Percentiles rank a stretch among this genome's conserved stretches.
Conservation (phyloP, 345 rosid species). For the Citrus trifoliata region DNA sequence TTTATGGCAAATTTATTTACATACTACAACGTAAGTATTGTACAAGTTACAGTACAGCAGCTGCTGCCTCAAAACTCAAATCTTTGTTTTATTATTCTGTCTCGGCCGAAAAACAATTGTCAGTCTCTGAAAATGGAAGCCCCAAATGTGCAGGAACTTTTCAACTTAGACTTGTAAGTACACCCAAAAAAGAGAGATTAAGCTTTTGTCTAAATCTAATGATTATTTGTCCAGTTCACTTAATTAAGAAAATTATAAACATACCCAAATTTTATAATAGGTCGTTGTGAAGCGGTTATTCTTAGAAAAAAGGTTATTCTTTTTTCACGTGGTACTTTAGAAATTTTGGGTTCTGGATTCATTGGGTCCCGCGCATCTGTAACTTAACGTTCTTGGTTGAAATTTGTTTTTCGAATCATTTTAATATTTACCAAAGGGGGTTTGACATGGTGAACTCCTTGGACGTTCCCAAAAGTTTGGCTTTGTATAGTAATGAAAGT, state of each 20-base stretch:
- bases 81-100: not conserved
- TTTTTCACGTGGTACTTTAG: not conserved
- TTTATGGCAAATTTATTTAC: not conserved
- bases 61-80: not conserved
- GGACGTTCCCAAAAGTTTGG: no score
- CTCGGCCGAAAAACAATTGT: not conserved
- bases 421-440: no score
- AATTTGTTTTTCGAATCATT: no score
- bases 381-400: no score
- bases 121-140: not conserved
- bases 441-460: no score
- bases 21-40: not conserved
- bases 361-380: not conserved
- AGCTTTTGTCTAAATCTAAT: not conserved
- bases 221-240: not conserved
- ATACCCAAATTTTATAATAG: not conserved
- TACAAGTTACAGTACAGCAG: not conserved
- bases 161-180: not conserved
- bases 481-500: no score
- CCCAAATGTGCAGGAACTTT: not conserved
- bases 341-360: not conserved
- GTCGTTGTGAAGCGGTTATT: not conserved
- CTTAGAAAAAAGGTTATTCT: not conserved
- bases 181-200: not conserved
- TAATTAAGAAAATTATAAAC: not conserved